Evolutionary conservation across 2,329 filamentous ascomycete species (phyloP), one percentile per base, ranked within the genome.

Genomic region (Penicillium thymicola): DNA sequence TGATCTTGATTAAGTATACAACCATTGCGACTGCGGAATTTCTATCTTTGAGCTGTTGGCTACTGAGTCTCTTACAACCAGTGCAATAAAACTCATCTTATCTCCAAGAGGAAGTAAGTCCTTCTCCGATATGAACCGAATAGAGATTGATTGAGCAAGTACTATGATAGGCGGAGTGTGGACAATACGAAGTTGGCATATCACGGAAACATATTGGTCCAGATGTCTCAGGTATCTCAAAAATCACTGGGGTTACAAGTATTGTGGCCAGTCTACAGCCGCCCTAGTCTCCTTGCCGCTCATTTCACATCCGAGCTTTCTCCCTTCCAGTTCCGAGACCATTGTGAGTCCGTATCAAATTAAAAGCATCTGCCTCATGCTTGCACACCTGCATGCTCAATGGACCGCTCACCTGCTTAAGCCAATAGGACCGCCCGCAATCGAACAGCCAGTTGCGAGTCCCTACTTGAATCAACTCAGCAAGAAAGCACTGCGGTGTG

Each of bases 371-470:
- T 28, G 60, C 64, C 45, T 70, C 60, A 40, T 60, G 55, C 44
- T 63, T 66, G 46, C 67, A 68, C 16, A 58, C 57, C 11, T 59
- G 56, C 11, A 72, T 58, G 54, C 64, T 70, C 54, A 72, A 59
- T 6, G 69, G 67, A 0, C 70, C 70, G 6, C 65, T 60, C 5
- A 70, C 58, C 36, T 70, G 67, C 30, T 66, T 69, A 41, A 72
- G 45, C 70, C 70, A 72, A 48, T 70, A 71, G 8, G 69, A 71
- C 34, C 67, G 59, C 10, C 70, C 65, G 46, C 70, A 72, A 48
- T 72, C 67, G 54, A 72, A 72, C 8, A 65, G 5, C 70, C 70
- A 72, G 49, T 71, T 67, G 2, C 70, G 64, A 13, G 67, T 69
- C 13, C 65, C 66, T 8, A 70, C 69, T 45, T 64, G 66, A n/a